Evolutionary conservation across 345 rosid species (phyloP).

Genomic region (Noccaea caerulescens): DNA sequence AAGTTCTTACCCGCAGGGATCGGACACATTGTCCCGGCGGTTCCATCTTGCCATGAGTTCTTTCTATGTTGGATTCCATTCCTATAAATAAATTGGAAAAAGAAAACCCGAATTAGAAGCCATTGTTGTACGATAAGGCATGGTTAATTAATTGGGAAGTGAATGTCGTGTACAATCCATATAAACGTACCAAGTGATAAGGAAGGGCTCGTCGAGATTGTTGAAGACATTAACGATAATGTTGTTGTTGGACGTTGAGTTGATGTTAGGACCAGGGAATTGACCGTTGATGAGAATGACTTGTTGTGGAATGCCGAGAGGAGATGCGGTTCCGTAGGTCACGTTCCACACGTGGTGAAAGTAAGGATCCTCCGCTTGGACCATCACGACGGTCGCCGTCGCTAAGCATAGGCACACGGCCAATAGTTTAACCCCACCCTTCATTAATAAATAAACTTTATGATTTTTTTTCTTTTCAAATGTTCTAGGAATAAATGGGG

Average conservation of each 20-base stretch:
- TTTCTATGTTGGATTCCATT: slow-evolving; percentile 77
- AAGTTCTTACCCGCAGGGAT: slow-evolving; percentile 65
- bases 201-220: slow-evolving; percentile 74
- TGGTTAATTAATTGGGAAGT: too few species aligned
- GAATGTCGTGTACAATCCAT: too few species aligned
- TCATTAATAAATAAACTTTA: slow-evolving; percentile 24
- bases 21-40: slow-evolving; percentile 72
- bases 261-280: slow-evolving; percentile 80
- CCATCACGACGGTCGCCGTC: slow-evolving; percentile 39
- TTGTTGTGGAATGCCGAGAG: slow-evolving; percentile 74
- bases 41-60: slow-evolving; percentile 83
- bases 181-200: slow-evolving; percentile 59
- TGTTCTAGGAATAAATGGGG: neutral
- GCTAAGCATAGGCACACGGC: slow-evolving; percentile 44
- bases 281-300: slow-evolving; percentile 72
- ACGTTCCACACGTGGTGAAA: slow-evolving; percentile 73
- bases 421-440: slow-evolving; percentile 44
- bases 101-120: neutral
- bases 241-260: slow-evolving; percentile 76
- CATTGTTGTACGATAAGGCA: neutral
- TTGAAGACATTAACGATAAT: slow-evolving; percentile 73
- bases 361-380: slow-evolving; percentile 70
- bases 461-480: slow-evolving; percentile 14
- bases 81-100: slow-evolving; percentile 43
- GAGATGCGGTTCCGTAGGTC: slow-evolving; percentile 75